These are phyloP conservation scores for Metarhizium sp. DNA, from an alignment of 2,329 filamentous ascomycete genomes.

Conservation along the genomic window DNA sequence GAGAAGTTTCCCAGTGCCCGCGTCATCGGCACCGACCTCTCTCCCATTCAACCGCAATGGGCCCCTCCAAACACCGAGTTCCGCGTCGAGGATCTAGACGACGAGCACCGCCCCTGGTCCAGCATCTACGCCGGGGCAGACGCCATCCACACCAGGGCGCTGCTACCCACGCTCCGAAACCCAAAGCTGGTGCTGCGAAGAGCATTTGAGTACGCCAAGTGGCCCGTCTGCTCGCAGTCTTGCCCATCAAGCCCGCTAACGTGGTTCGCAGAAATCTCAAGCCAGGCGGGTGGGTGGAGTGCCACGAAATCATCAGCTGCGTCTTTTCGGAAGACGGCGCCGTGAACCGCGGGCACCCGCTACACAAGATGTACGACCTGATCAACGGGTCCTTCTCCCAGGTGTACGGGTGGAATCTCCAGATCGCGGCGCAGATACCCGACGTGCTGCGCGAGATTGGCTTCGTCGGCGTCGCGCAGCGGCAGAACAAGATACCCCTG, in stretches of 20 bases:
- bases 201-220: conserved; percentile 28
- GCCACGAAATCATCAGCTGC: conserved; percentile 24
- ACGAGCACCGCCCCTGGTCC: conserved; percentile 24
- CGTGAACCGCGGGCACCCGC: conserved; percentile 18
- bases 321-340: conserved; percentile 24
- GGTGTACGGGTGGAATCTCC: conserved; percentile 26
- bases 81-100: conserved; percentile 29
- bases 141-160: conserved; percentile 42
- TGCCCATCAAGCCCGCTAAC: neutral
- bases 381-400: conserved; percentile 21
- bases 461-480: conserved; percentile 23
- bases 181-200: conserved; percentile 39
- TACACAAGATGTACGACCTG: conserved; percentile 23
- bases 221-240: no score
- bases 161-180: conserved; percentile 40
- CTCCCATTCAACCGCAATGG: conserved; percentile 33
- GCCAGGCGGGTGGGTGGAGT: conserved; percentile 31
- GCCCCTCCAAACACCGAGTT: conserved; percentile 49
- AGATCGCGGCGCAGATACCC: conserved; percentile 18
- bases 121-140: conserved; percentile 33
- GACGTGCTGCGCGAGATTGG: conserved; percentile 20
- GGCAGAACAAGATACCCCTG: conserved; percentile 21
- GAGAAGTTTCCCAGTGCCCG: conserved; percentile 34
- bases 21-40: conserved; percentile 35
- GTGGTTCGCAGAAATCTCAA: conserved; percentile 20